phyloP scores from a whole-genome alignment of 1,284 basidiomycete genomes.

The Pseudozyma sp. region DNA sequence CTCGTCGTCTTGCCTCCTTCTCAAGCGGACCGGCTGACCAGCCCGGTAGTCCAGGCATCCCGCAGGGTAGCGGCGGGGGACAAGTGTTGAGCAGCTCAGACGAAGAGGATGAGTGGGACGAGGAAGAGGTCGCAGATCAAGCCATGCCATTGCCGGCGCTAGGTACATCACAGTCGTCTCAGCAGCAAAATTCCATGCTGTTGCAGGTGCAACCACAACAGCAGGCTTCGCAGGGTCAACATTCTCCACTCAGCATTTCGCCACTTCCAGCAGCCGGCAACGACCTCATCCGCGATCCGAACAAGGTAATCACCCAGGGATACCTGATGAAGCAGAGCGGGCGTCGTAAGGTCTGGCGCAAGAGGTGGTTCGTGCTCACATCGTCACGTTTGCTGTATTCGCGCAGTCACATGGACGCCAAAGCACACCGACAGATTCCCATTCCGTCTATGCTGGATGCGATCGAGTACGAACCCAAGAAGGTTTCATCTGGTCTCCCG shows the following conservation, averaged over 20 bases:
- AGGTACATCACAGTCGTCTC: conserved; percentile 22
- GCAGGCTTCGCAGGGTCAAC: conserved; percentile 15
- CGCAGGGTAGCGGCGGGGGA: conserved; percentile 13
- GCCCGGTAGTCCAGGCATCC: conserved; percentile 31
- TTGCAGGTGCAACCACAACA: conserved; percentile 19
- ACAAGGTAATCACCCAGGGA: conserved; percentile 73
- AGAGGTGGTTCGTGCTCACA: conserved; percentile 73
- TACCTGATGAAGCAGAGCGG: conserved; percentile 97
- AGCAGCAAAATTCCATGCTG: conserved; percentile 3
- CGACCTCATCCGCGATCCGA: conserved; percentile 54
- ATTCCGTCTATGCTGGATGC: conserved; percentile 90
- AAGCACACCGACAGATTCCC: conserved; percentile 85
- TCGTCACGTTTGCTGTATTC: conserved; percentile 68
- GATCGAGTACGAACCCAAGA: conserved; percentile 77
- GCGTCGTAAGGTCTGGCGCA: conserved; percentile 92
- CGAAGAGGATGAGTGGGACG: conserved; percentile 63
- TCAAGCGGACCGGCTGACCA: conserved; percentile 27
- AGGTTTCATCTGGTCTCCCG: conserved; percentile 48
- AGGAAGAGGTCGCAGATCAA: conserved; percentile 59
- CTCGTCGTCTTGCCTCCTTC: conserved; percentile 31
- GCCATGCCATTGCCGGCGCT: conserved; percentile 60
- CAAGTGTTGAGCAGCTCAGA: conserved; percentile 57
- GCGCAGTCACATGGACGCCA: conserved; percentile 74
- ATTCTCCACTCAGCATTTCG: conserved; percentile 14
- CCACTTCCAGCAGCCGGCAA: conserved; percentile 16